Base-by-base conservation (phyloP, 192 early-diverging fungal genomes). In the Coemansia sp. region DNA sequence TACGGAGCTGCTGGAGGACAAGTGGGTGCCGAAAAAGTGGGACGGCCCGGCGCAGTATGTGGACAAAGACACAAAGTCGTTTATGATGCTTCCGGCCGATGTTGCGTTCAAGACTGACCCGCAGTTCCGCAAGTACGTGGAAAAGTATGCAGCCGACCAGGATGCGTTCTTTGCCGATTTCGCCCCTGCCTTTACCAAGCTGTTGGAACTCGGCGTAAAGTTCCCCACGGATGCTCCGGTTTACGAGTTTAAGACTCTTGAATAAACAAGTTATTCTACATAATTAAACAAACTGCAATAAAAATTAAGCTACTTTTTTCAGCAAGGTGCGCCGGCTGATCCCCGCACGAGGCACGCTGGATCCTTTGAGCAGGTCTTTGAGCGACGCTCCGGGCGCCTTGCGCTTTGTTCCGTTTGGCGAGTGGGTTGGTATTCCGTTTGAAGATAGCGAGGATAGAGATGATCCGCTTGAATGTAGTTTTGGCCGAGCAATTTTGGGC, bases 151-250 rank as follows among this genome's bases (percentile, higher is more conserved):
- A 55, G 88, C 91, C 69, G 92, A 95, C 78, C 71, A 89, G 57
- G 82, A 90, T 17, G 77, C 83, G 57, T 98, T 93, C 89, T 97
- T 93, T 85, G 84, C 83, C 27, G 96, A 98, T 85, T 98, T 98
- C 81, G 70, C 92, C 53, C 82, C 79, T 49, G 94, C 87, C 7
- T 94, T 92, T 55, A 66, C 77, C 65, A 98, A 95, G 85, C 85
- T 98, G 29, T 79, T 91, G 53, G 93, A 96, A 75, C 83, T 95
- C 35, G 95, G 94, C 71, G 87, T 92, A 35, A 69, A 84, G 58
- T 89, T 88, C 72, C 86, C 86, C 6, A 85, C 84, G 29, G 83
- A 89, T 55, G 77, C 88, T 41, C 87, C 85, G 43, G 84, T 85
- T 22, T 89, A 90, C 71, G 50, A 76, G 53, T 90, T 92, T 78